phyloP scores from a whole-genome alignment of 805 yeast species.

The Pachysolen tannophilus region DNA sequence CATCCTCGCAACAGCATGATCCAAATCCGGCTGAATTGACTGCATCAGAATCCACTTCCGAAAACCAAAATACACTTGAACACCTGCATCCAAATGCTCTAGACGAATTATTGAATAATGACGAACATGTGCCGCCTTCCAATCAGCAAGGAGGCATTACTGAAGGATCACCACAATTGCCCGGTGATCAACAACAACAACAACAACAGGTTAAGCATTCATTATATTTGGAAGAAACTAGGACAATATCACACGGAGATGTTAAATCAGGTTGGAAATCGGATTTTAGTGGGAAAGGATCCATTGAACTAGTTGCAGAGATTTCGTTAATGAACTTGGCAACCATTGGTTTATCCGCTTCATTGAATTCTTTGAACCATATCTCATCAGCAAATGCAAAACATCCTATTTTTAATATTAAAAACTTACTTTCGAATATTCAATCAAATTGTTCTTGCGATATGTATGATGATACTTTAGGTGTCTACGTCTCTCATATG shows the following conservation, averaged over 20 bases:
- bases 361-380: conserved; percentile 18
- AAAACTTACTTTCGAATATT: conserved; percentile 13
- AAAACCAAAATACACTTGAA: conserved; percentile 1
- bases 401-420: conserved; percentile 20
- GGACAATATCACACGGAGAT: conserved; percentile 72
- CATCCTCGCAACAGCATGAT: background rate
- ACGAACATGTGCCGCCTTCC: conserved; percentile 17
- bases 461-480: conserved; percentile 72
- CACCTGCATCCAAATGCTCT: conserved; percentile 2
- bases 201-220: conserved; percentile 24
- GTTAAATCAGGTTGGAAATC: conserved; percentile 92
- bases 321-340: conserved; percentile 51
- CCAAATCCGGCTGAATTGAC: background rate
- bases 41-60: conserved; percentile 4
- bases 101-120: conserved; percentile 8
- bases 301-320: conserved; percentile 72
- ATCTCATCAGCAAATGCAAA: conserved; percentile 26
- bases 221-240: conserved; percentile 62
- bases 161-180: conserved; percentile 9
- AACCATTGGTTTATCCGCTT: conserved; percentile 35
- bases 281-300: conserved; percentile 73
- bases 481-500: conserved; percentile 68
- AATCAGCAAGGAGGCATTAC: conserved; percentile 21
- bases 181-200: conserved; percentile 19
- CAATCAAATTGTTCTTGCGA: conserved; percentile 64